phyloP scores from a whole-genome alignment of 345 rosid genomes.

The Gynandropsis gynandra region DNA sequence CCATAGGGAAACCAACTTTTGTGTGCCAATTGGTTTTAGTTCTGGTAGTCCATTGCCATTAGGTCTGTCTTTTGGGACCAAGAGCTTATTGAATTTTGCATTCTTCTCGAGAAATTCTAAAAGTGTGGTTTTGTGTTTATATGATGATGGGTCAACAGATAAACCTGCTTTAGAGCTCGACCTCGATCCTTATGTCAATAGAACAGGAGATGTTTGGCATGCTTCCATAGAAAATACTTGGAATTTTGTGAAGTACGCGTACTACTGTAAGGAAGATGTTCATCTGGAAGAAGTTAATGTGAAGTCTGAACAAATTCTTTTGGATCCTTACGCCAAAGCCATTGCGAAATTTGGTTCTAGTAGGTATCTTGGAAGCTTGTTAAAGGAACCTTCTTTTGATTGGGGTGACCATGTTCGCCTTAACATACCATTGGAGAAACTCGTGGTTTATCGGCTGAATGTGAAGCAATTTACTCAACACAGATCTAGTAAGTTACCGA shows the following conservation, averaged over 20 bases:
- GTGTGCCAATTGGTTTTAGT: constrained; percentile 74
- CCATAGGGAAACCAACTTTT: constrained; percentile 49
- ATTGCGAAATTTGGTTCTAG: constrained; percentile 30
- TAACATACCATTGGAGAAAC: constrained; percentile 55
- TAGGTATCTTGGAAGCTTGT: constrained; percentile 46
- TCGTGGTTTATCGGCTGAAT: constrained; percentile 64
- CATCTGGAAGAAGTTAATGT: constrained; percentile 22
- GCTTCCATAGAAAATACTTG: constrained; percentile 47
- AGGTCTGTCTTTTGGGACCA: constrained; percentile 61
- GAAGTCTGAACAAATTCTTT: constrained; percentile 31
- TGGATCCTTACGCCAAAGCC: constrained; percentile 82
- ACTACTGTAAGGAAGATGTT: constrained; percentile 40
- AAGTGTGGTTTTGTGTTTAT: constrained; percentile 61
- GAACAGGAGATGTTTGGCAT: constrained; percentile 88
- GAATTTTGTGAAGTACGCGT: constrained; percentile 55
- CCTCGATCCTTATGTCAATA: constrained; percentile 78
- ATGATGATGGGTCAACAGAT: constrained; percentile 40
- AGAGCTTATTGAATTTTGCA: constrained; percentile 51
- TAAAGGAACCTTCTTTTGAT: constrained; percentile 54
- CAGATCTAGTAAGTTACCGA: constrained; percentile 55
- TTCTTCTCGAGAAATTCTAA: constrained; percentile 54
- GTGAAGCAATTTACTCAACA: constrained; percentile 63
- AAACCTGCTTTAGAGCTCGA: constrained; percentile 82
- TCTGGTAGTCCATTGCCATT: constrained; percentile 62
- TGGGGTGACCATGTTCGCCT: constrained; percentile 66